Conservation (phyloP, 2,329 filamentous ascomycete species). For the Madurella mycetomatis region DNA sequence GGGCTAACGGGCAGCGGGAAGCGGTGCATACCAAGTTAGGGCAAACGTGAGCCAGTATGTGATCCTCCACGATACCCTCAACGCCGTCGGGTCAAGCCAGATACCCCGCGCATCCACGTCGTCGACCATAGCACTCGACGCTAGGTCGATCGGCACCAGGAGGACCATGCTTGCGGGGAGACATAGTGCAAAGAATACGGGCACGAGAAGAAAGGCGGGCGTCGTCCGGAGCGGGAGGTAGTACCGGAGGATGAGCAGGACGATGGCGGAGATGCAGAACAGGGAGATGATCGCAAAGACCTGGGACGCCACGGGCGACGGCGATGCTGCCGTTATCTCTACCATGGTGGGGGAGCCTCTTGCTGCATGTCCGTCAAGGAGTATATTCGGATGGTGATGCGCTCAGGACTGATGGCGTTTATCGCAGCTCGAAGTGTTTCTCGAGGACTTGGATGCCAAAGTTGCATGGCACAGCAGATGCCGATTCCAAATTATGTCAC, state of each 20-base stretch:
- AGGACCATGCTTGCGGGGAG: conserved; percentile 87
- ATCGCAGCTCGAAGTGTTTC: neutral
- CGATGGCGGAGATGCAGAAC: conserved; percentile 66
- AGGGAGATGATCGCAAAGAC: conserved; percentile 73
- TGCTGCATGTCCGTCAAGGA: conserved; percentile 15
- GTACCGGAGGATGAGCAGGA: conserved; percentile 79
- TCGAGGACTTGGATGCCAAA: neutral
- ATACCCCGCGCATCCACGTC: conserved; percentile 71
- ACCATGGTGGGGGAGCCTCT: conserved; percentile 15
- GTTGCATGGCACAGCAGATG: neutral
- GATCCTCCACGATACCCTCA: conserved; percentile 89
- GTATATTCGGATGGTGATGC: neutral
- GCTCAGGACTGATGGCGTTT: neutral
- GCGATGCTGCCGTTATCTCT: conserved; percentile 19
- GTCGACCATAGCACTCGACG: conserved; percentile 72
- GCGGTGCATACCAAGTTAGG: conserved; percentile 70
- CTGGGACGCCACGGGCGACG: conserved; percentile 68
- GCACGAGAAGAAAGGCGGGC: conserved; percentile 81
- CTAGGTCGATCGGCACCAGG: conserved; percentile 91
- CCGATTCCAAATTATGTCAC: conserved; percentile 18
- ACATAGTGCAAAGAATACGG: conserved; percentile 93
- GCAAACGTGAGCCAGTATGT: conserved; percentile 96
- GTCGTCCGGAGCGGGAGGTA: conserved; percentile 89
- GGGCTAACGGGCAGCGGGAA: neutral
- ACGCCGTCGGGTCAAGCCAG: conserved; percentile 73